Evolutionary conservation across 176 grass and related monocot genomes (phyloP).

Genomic region (Musa itinerans): DNA sequence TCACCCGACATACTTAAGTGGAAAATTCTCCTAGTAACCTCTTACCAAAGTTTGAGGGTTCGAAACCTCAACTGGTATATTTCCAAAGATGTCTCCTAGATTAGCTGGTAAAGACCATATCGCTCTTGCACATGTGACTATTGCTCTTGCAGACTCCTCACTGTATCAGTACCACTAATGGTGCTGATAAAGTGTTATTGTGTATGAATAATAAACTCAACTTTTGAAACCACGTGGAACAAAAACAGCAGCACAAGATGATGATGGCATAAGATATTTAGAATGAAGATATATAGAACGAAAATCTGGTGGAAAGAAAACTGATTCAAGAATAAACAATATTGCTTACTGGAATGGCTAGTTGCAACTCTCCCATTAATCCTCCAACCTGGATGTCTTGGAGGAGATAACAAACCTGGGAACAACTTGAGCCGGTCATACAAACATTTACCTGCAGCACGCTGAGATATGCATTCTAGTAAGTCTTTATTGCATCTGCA

Average conservation of each 20-base stretch:
- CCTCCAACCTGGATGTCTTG: slow-evolving; percentile 28
- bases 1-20: not conserved
- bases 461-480: slow-evolving; percentile 34
- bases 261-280: not conserved
- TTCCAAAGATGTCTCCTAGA: too few relatives aligned
- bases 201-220: not conserved
- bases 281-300: not conserved
- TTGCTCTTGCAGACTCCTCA: too few relatives aligned
- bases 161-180: too few relatives aligned
- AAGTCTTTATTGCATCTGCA: slow-evolving; percentile 16
- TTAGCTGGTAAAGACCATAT: too few relatives aligned
- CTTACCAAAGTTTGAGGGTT: too few relatives aligned
- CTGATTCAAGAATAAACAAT: slow-evolving; percentile 4
- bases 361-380: slow-evolving; percentile 47
- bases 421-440: slow-evolving; percentile 72
- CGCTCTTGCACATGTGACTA: too few relatives aligned
- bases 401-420: slow-evolving; percentile 50
- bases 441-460: slow-evolving; percentile 86
- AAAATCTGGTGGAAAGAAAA: not conserved
- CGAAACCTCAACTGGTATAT: too few relatives aligned
- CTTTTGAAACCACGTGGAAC: not conserved
- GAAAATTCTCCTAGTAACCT: not conserved
- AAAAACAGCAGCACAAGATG: not conserved
- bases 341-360: slow-evolving; percentile 57
- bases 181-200: not conserved